Evolutionary conservation across 257 asterid species (phyloP), one percentile per base, ranked within the genome.

Genomic region (Marsdenia floribunda): DNA sequence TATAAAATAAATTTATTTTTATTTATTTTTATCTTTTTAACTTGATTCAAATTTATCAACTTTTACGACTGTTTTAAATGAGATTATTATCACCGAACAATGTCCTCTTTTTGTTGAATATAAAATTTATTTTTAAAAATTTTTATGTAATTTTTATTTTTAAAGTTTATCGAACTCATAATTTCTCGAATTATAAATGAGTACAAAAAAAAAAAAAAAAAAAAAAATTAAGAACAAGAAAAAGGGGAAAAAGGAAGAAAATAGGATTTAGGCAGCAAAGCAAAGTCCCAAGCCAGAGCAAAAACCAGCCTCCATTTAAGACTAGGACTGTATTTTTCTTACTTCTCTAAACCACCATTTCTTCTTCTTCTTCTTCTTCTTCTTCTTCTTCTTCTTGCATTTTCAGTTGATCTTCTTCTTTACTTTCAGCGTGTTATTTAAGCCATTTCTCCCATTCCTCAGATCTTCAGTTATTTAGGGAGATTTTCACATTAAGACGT

Each of bases 401-500:
- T 15, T 63, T 14, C 69, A 29, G 37, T 64, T 64, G 70, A 64
- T 64, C 21, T 37, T 68, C 29, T n/a, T 16, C 58, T 19, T 22
- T 69, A 72, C 53, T 77, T 53, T 64, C 73, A 72, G 77, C 74
- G 73, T 77, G 60, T 63, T 50, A 12, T 18, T 29, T 12, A 77
- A 71, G 77, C 73, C 73, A 77, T 37, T 70, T 11, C 21, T 44
- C 13, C 1, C 49, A 5, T 3, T 49, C 3, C 75, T 68, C 29
- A 76, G 60, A 76, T 68, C 60, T 68, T 76, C 18, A 57, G 66
- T 50, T 7, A 29, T 44, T 5, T 16, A 15, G 52, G 33, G 49
- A 8, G 49, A 29, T 21, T 29, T 57, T 54, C 40, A 42, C 65
- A 21, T 19, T 29, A 10, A 11, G 18, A 70, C 66, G 46, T 59